A percentile compares a stretch with the other conserved stretches of the same genome.
Conservation (phyloP, 1,139 yeast genomes). For the Candida labiduridarum region DNA sequence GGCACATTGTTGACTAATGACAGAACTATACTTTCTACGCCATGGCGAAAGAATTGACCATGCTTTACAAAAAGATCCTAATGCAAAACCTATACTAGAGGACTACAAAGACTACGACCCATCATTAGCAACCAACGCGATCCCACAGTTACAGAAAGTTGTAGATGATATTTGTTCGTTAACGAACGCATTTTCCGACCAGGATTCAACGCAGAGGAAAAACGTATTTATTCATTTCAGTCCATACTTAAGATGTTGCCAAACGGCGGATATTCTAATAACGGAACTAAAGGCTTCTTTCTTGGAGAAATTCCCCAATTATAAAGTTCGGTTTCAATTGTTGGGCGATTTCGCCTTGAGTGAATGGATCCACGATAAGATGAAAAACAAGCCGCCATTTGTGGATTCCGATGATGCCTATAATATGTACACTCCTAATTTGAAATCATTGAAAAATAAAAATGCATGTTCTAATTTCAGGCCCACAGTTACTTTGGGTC, state of each 20-base stretch:
- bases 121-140: conserved; percentile 35
- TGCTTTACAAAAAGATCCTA: conserved; percentile 28
- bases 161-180: conserved; percentile 31
- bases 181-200: conserved; percentile 29
- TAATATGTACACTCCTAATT: conserved; percentile 50
- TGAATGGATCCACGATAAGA: conserved; percentile 52
- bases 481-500: conserved; percentile 50
- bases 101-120: conserved; percentile 45
- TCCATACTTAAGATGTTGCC: conserved; percentile 50
- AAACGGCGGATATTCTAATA: conserved; percentile 45
- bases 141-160: conserved; percentile 31
- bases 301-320: conserved; percentile 29
- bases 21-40: conserved; percentile 48
- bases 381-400: conserved; percentile 48
- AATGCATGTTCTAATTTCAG: conserved; percentile 44
- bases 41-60: conserved; percentile 51
- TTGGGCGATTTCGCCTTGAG: conserved; percentile 51
- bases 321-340: conserved; percentile 41
- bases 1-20: conserved; percentile 20
- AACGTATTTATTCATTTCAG: conserved; percentile 46
- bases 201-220: conserved; percentile 26
- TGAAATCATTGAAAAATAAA: conserved; percentile 39
- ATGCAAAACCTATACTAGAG: conserved; percentile 29
- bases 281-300: conserved; percentile 31
- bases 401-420: conserved; percentile 50